A percentile compares a stretch with the other conserved stretches of the same genome.
phyloP scores from a whole-genome alignment of 345 rosid species.

The Euphorbia pulcherrima region DNA sequence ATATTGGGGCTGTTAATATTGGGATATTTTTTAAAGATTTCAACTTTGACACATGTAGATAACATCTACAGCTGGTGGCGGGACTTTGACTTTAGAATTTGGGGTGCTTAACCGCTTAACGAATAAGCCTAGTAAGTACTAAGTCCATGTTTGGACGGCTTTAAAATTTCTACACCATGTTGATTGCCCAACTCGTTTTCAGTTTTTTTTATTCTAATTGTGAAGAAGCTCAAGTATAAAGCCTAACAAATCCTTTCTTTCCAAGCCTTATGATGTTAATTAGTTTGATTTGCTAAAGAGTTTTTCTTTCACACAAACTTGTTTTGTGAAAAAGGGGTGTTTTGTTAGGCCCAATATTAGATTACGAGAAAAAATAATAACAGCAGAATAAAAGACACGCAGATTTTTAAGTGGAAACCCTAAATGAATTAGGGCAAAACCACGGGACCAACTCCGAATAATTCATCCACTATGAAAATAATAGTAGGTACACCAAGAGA shows the following conservation, averaged over 20 bases:
- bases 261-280: no score
- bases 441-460: no score
- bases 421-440: no score
- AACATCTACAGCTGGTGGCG: constrained; percentile 99
- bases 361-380: no score
- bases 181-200: neutral
- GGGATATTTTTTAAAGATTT: constrained; percentile 10
- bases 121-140: constrained; percentile 76
- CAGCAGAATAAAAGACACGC: no score
- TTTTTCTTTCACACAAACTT: constrained; percentile 7
- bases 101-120: constrained; percentile 91
- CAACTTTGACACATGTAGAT: constrained; percentile 46
- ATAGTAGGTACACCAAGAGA: no score
- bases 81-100: constrained; percentile 93
- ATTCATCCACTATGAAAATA: no score
- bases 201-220: neutral
- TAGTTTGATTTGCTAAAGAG: constrained; percentile 9
- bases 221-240: neutral
- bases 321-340: neutral
- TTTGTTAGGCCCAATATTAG: no score
- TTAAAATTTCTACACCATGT: neutral
- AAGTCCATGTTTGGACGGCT: neutral
- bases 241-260: no score
- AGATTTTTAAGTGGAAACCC: no score
- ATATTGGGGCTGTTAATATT: no score